Evolutionary conservation across 2,329 filamentous ascomycete species (phyloP), one percentile per base, ranked within the genome.

Genomic region (Blumeria hordei): DNA sequence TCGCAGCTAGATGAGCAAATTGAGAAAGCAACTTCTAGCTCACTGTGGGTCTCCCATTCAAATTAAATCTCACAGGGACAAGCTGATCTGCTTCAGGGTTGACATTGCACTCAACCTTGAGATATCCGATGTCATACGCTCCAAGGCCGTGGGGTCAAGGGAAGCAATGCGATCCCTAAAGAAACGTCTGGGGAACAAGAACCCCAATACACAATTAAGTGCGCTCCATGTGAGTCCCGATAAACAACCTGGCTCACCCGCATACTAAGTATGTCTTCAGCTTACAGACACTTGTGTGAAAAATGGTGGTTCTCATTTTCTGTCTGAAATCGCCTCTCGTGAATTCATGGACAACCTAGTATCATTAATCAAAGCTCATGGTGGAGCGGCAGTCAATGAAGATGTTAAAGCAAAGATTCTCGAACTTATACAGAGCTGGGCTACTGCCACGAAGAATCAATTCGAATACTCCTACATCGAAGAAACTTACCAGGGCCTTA

Each of bases 261-360:
- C 49, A 28, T 52, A 36, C 8, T 52, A 11, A 52, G 2, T 4
- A 18, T 21, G 6, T 1, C 37, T 58, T 37, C 62, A 82, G 87
- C 82, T 98, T 64, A 94, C 88, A 60, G 92, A 98, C 71, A 96
- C 92, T 0, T 98, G 92, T 67, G 88, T 96, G 58, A 98, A 98
- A 72, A 98, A 98, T 72, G 92, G 92, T 57, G 92, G 92, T 62
- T 78, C 83, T 41, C 92, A 98, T 69, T 98, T 98, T 68, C 80
- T 98, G 53, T 76, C 81, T 60, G 92, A 98, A 71, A 92, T 98
- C 62, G 90, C 92, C 43, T 95, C 90, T 16, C 80, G 88, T 59
- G 92, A 98, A 71, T 98, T 96, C 65, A 93, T 98, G 84, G 92
- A 98, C 70, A 95, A 95, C 66, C 71, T 98, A 54, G 83, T 86